Base-by-base conservation (phyloP, 352 stramenopile species). In the Peronosclerospora sorghi region DNA sequence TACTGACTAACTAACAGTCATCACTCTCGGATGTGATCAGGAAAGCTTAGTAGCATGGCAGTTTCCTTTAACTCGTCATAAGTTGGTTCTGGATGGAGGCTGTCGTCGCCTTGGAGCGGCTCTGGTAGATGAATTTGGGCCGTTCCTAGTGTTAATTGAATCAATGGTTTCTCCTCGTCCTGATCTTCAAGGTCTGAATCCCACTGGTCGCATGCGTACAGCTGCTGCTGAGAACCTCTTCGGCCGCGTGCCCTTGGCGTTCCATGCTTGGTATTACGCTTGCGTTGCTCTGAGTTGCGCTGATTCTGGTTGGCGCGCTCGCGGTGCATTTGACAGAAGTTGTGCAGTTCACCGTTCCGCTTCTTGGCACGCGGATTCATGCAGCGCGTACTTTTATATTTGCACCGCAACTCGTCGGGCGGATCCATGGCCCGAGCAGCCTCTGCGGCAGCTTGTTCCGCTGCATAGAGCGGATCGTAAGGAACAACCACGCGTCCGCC, bases 271-370 rank as follows among this genome's bases (percentile, higher is more conserved):
- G 12, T 43, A 35, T 7, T 54, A 8, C 54, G 54, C 45, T 65
- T 69, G 40, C 77, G 77, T 40, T 59, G 63, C 45, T 86, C 73
- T 45, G 73, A 73, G 46, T 77, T 76, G 30, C 70, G 68, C 51
- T 86, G 73, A 45, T 76, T 82, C 39, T 78, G 56, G 61, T 86
- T 86, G 35, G 73, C 73, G 27, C 66, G 65, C 10, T 62, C 54
- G 0, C 67, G 63, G 37, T 78, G 67, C 34, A 68, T 51, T 24
- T 75, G 62, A 29, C 67, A 78, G 28, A 75, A 61, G 30, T 65
- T 72, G 52, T 78, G 67, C 18, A 72, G 56, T 21, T 72, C 56
- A 0, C 67, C 63, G 34, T 74, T 69, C 5, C 64, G 57, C 51
- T 78, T 78, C 37, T 63, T 50, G 28, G 59, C 59, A 13, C 67